These are phyloP conservation scores for Sugiyamaella japonica DNA, from an alignment of 1,139 yeast species.

Conservation along the genomic window DNA sequence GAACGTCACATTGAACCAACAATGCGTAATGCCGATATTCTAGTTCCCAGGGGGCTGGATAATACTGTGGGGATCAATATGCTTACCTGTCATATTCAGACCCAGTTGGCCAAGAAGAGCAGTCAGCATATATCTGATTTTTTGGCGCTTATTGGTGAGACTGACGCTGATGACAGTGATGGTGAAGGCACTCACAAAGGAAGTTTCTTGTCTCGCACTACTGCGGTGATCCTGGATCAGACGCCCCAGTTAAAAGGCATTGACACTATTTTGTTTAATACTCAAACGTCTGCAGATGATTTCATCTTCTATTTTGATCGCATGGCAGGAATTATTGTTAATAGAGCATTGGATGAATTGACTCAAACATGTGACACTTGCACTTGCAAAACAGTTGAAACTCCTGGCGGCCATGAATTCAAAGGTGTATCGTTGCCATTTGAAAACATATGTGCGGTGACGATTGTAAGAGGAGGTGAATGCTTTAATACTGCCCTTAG, in stretches of 20 bases:
- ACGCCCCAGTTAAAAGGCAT: constrained; percentile 74
- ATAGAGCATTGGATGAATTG: constrained; percentile 73
- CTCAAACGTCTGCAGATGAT: constrained; percentile 61
- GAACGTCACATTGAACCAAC: constrained; percentile 75
- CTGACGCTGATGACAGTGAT: constrained; percentile 24
- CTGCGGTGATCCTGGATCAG: constrained; percentile 43
- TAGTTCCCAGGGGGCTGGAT: constrained; percentile 87
- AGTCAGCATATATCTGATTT: constrained; percentile 62
- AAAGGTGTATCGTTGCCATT: constrained; percentile 46
- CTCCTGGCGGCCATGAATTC: constrained; percentile 47
- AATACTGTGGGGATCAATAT: constrained; percentile 75
- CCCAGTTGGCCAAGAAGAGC: constrained; percentile 67
- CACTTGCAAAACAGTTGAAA: constrained; percentile 61
- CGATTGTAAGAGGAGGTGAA: constrained; percentile 88
- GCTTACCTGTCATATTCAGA: constrained; percentile 75
- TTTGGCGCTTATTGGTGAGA: constrained; percentile 49
- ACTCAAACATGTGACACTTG: constrained; percentile 74
- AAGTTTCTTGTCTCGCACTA: constrained; percentile 18
- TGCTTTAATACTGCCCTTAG: constrained; percentile 80
- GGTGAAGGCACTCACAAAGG: constrained; percentile 1
- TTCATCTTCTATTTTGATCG: constrained; percentile 86
- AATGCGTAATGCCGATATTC: constrained; percentile 75
- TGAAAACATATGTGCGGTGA: constrained; percentile 65
- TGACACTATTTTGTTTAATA: constrained; percentile 65
- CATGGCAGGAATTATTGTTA: constrained; percentile 66